Base-by-base conservation (phyloP, 768 basidiomycete species). In the Mycena metata region DNA sequence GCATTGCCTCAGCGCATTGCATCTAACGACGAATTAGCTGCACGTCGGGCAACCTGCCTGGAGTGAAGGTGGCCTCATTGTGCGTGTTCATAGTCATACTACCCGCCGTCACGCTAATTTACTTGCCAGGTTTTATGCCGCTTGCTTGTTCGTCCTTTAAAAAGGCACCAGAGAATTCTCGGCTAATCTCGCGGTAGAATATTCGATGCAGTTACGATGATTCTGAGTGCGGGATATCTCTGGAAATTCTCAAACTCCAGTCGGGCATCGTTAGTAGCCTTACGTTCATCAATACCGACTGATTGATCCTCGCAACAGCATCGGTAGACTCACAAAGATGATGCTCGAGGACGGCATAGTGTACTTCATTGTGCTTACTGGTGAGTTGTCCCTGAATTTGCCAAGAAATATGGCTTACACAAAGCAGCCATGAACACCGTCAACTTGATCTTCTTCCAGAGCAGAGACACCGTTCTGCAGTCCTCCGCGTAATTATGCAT, bases 221-320 rank as follows among this genome's bases (percentile, higher is more conserved):
- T 24, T 51, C 51, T 60, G 11, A 60, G 58, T 33, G 49, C 35
- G 11, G 16, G 39, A 0, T 60, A 66, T 55, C 65, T 66, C 41
- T 66, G 65, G 65, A 66, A 66, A 41, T 66, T 66, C 35, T 66
- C 65, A 8, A 66, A 52, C 35, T 60, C 43, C 13, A 59, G 57
- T 21, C 65, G 65, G 15, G 26, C 58, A 2, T 60, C 65, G 65
- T 65, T 7, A 65, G 64, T 65, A 17, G 26, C 17, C 33, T 21
- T 5, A 5, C 33, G 5, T 26, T 21, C 24, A 8, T 21, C 30
- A 30, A 30, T 30, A 30, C 30, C 30, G 6, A 39, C 24, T 30
- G 7, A 33, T 33, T 17, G 1, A 17, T 26, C 36, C 33, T 23
- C 15, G 11, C 23, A 17, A 43, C 3, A 65, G 64, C 21, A 26